Conservation (phyloP, 352 stramenopile species). For the Phytophthora fragariaefolia region DNA sequence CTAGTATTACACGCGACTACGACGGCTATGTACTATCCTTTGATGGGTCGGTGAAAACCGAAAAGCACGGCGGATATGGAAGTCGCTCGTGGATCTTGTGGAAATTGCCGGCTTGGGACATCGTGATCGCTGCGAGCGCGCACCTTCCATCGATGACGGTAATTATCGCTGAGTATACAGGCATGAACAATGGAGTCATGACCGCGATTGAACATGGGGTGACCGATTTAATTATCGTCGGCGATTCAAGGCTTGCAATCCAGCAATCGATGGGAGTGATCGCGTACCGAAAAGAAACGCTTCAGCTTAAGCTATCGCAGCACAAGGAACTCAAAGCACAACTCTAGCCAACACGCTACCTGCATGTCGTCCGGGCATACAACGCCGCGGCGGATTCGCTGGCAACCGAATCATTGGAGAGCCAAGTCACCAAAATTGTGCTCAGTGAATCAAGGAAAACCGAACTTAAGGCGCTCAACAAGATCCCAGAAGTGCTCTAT, state of each 20-base stretch:
- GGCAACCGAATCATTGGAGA: not conserved
- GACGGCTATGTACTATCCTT: slow-evolving; percentile 8
- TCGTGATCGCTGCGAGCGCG: slow-evolving; percentile 13
- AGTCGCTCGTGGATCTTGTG: slow-evolving; percentile 14
- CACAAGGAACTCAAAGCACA: not conserved
- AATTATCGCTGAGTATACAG: not conserved
- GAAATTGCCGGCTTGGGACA: slow-evolving; percentile 2
- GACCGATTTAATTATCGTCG: not conserved
- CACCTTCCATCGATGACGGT: slow-evolving; percentile 6
- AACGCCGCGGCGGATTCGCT: not conserved
- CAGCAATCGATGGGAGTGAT: slow-evolving; percentile 5
- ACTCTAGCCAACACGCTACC: not conserved
- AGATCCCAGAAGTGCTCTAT: not conserved
- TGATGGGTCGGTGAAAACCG: slow-evolving; percentile 3
- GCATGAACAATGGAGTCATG: slow-evolving; percentile 9
- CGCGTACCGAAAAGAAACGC: not conserved
- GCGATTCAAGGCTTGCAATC: too few species aligned
- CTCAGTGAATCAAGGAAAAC: not conserved
- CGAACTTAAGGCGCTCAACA: not conserved
- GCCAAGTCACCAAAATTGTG: not conserved
- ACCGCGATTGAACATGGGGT: not conserved
- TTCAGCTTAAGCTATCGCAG: not conserved
- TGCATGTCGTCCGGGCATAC: not conserved
- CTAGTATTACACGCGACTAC: not conserved
- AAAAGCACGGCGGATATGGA: slow-evolving; percentile 11